Base-by-base conservation (phyloP, 176 grass and related monocot species). In the Juncus effusus region DNA sequence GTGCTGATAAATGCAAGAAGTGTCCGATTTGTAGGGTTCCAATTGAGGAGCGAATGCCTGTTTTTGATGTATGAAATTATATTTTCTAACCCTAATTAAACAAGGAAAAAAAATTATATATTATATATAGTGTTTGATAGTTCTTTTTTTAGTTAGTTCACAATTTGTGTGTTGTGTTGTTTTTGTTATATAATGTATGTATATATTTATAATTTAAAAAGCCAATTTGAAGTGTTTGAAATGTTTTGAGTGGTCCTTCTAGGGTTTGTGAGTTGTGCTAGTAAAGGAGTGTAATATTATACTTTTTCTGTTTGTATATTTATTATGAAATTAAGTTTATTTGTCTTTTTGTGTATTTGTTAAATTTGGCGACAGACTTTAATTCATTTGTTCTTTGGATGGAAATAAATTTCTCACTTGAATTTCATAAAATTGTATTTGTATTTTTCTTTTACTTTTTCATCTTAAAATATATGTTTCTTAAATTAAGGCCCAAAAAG, bases 1-100 rank as follows among this genome's bases (percentile, higher is more conserved):
- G 95, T 76, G 62, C 83, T 15, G 95, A 99, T 7, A 94, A 94
- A 76, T 99, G 95, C 72, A 94, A 99, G 77, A 99, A 92, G 79
- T 99, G 95, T 69, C 95, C 95, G 10, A 94, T 99, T 76, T 99
- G 95, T 59, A 88, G 83, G 19, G 67, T 94, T n/a, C 78, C 85
- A 56, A 94, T 99, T 39, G 89, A 99, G 42, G 95, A 99, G 38
- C 75, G 81, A 61, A 78, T 99, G 95, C 85, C 85, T 57, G 86
- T 99, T 49, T 99, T 93, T 83, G 89, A 94, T 87, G 95, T 99
- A 52, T 99, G 84, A 84, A 79, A 53, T 56, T 69, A 11, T 69
- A 79, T 86, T 82, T 85, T 77, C 42, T 70, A 39, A 59, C 63
- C 36, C 73, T 79, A 70, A 77, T 73, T 44, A 59, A 59, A 60